Evolutionary conservation across 768 basidiomycete genomes (phyloP), one percentile per base, ranked within the genome.

Genomic region (Boletus speciosus): DNA sequence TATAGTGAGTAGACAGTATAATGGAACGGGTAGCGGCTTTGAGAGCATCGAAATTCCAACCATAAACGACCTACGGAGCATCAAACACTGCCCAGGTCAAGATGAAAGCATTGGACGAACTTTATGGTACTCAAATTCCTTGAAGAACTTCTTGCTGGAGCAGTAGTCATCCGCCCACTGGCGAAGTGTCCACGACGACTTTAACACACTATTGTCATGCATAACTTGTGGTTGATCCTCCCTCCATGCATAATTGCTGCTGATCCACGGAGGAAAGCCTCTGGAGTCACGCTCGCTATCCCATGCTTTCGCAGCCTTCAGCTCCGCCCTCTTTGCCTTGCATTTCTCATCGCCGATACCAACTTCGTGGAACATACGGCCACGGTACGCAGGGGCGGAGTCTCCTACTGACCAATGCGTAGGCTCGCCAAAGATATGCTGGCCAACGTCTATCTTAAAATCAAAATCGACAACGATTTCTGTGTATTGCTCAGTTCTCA

Each of bases 131-230:
- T 80, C 76, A 64, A 93, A 90, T 69, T 92, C 90, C 66, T 92
- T 93, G 57, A 93, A 73, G 15, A 77, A 68, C 61, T 86, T 91
- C 8, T 67, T 74, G 61, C 85, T 87, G 25, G 79, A 76, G 54
- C 89, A 91, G 61, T 90, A 93, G 52, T 87, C 84, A 59, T 92
- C 88, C 8, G 89, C 89, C 91, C 91, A 93, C 54, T 86, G 78
- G 32, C 87, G 74, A 40, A 91, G 65, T 0, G 84, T 78, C 71
- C 80, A 81, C 15, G 82, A 82, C 3, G 84, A 85, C 51, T 72
- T 76, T 41, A 85, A 66, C 7, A 66, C 60, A 31, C 60, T 64
- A 14, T 47, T 35, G 23, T 44, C 21, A 29, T 61, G 54, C 65
- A 62, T 71, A 16, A 65, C 12, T 29, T 57, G 47, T 44, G 61